Evolutionary conservation across 2,329 filamentous ascomycete genomes (phyloP).

Genomic region (Allantophomopsis cytisporea): DNA sequence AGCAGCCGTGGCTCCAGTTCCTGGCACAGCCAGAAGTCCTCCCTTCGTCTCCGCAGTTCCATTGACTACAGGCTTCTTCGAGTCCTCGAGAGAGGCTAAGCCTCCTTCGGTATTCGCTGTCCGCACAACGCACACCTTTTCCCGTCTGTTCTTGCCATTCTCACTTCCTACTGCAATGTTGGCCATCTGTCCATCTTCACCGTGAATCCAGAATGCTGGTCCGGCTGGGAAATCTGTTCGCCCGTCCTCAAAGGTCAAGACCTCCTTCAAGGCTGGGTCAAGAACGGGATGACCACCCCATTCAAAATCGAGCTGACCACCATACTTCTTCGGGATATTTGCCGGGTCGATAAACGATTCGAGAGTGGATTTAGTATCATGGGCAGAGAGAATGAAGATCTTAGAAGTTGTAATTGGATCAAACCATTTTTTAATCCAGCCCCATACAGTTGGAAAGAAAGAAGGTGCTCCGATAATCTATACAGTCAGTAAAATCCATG

Average conservation of each 20-base stretch:
- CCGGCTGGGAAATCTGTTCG: slow-evolving; percentile 38
- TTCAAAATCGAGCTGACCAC: slow-evolving; percentile 70
- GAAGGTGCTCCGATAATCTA: slow-evolving; percentile 76
- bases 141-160: slow-evolving; percentile 28
- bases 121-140: slow-evolving; percentile 27
- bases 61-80: neutral
- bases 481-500: neutral
- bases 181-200: slow-evolving; percentile 24
- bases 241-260: slow-evolving; percentile 37
- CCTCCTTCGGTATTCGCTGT: neutral
- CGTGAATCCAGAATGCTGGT: slow-evolving; percentile 42
- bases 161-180: slow-evolving; percentile 38
- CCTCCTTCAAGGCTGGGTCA: slow-evolving; percentile 44
- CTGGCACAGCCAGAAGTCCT: neutral
- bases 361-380: slow-evolving; percentile 66
- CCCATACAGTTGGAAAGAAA: slow-evolving; percentile 90
- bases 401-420: slow-evolving; percentile 89
- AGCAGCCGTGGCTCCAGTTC: neutral
- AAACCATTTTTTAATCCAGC: slow-evolving; percentile 93
- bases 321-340: slow-evolving; percentile 83
- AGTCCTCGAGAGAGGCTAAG: neutral
- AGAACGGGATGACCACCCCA: slow-evolving; percentile 65
- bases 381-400: slow-evolving; percentile 73
- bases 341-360: slow-evolving; percentile 67
- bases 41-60: neutral